phyloP scores from a whole-genome alignment of 331 rosid genomes.

The Saraca asoca region DNA sequence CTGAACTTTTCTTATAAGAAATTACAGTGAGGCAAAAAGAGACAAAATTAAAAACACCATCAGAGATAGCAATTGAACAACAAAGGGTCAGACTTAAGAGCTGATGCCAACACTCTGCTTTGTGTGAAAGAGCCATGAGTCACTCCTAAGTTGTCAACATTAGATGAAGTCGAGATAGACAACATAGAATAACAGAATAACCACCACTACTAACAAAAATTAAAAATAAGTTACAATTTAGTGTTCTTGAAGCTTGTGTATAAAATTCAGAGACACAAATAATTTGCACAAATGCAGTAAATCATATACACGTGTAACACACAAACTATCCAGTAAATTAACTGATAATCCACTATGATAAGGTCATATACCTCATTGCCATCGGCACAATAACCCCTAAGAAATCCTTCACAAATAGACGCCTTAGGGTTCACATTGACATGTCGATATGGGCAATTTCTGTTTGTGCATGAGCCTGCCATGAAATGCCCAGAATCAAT shows the following conservation, averaged over 20 bases:
- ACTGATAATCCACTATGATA: conserved; percentile 18
- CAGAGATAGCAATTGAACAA: conserved; percentile 24
- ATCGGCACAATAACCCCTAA: conserved; percentile 85
- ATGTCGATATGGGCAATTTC: conserved; percentile 85
- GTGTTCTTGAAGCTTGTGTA: too few species aligned
- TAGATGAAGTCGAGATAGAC: conserved; percentile 4
- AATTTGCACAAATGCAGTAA: neutral
- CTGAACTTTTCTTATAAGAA: neutral
- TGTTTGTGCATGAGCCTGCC: conserved; percentile 89
- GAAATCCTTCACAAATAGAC: conserved; percentile 85
- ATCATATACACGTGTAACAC: neutral
- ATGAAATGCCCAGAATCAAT: conserved; percentile 24
- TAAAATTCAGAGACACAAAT: neutral
- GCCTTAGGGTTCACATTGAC: conserved; percentile 93
- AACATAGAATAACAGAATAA: neutral
- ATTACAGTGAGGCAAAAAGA: conserved; percentile 1
- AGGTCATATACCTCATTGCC: conserved; percentile 79
- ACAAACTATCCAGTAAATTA: conserved; percentile 20
- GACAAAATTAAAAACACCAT: neutral
- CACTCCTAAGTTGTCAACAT: neutral
- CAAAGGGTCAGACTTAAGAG: neutral
- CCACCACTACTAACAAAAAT: neutral
- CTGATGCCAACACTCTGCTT: conserved; percentile 1
- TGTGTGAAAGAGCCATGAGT: neutral
- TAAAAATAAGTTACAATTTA: neutral